Base-by-base conservation (phyloP, 2,329 filamentous ascomycete species). In the Cladosporium cucumerinum region DNA sequence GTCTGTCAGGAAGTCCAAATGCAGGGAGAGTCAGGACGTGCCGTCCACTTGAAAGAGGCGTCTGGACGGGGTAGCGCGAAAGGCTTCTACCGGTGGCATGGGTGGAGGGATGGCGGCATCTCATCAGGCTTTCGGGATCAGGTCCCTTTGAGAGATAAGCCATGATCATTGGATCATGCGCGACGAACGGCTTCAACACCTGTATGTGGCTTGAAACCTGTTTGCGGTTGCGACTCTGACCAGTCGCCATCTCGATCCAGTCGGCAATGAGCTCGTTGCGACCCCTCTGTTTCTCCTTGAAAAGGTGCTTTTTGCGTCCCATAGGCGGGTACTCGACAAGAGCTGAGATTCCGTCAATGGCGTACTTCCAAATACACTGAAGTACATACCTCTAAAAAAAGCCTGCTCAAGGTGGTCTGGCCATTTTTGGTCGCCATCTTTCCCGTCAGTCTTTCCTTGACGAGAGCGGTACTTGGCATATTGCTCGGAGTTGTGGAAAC, bases 121-220 rank as follows among this genome's bases (percentile, higher is more conserved):
- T 43, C 7, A 28, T 26, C n/a, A 49, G 8, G 4, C 30, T 54
- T 8, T 74, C 67, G 2, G 69, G 63, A 32, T 59, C 48, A n/a
- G 34, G 28, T n/a, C 21, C 67, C 21, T 70, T 68, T 6, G 78
- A 77, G 68, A 81, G 76, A 64, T 77, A 79, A 57, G 73, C 69
- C 73, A 81, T 76, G 67, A 81, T 84, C 66, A 80, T 77, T 30
- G 82, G 80, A 66, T 85, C 81, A 5, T 81, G 78, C 67, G 80
- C 79, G 43, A 87, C 76, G 66, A 85, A 83, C 14, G 80, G 81
- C 72, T 86, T 86, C 23, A 88, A 77, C 2, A 88, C 85, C 73
- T 88, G 86, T 28, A 88, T 81, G 71, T 88, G 86, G 69, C 86
- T 88, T 0, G 86, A 88, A 5, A 88, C 84, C 71, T 88, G 84